These are phyloP conservation scores for Daldinia eschscholtzii DNA, from an alignment of 2,329 filamentous ascomycete genomes.

Conservation along the genomic window DNA sequence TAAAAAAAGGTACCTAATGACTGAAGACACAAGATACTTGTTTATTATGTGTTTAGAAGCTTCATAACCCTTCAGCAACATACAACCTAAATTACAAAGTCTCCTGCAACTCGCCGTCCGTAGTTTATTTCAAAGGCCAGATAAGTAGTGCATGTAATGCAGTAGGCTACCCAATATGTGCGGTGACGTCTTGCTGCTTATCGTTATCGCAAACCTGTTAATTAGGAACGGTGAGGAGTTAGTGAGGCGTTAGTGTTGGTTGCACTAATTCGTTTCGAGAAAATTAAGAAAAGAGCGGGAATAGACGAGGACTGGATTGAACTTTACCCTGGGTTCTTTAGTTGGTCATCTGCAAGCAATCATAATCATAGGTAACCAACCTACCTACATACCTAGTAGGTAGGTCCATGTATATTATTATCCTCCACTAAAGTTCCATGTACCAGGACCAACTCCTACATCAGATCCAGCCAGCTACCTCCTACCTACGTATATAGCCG, in stretches of 20 bases:
- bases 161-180: not conserved
- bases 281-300: conserved; percentile 11
- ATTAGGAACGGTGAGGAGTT: conserved; percentile 12
- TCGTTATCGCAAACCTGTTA: conserved; percentile 28
- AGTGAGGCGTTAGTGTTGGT: not conserved
- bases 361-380: not conserved
- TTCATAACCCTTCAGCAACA: not conserved
- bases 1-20: not conserved
- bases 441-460: conserved; percentile 17
- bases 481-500: conserved; percentile 6
- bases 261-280: conserved; percentile 4
- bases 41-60: not conserved
- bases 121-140: not conserved
- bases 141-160: too few relatives aligned
- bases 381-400: not conserved
- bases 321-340: too few relatives aligned
- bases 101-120: not conserved
- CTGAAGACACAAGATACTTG: not conserved
- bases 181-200: conserved; percentile 29
- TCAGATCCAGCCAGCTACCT: not conserved
- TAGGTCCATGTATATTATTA: not conserved
- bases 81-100: not conserved
- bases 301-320: conserved; percentile 6
- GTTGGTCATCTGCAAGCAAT: conserved; percentile 31
- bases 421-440: conserved; percentile 33